Conservation (phyloP, 1,284 basidiomycete species). For the Phlebopus sp. region DNA sequence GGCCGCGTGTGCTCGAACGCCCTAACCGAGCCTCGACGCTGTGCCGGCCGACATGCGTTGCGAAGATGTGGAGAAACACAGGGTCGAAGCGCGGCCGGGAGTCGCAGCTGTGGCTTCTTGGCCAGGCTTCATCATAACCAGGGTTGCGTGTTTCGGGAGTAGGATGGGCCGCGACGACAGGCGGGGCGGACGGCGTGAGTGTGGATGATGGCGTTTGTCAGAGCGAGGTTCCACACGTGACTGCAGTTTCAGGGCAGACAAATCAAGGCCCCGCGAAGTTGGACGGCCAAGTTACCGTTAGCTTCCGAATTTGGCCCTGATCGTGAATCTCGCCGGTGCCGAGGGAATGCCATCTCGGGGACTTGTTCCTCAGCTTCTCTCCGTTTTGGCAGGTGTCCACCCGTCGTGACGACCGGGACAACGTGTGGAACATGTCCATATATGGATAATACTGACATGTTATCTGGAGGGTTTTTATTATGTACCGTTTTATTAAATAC, state of each 20-base stretch:
- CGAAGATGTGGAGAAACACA: too few relatives aligned
- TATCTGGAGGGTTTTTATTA: slow-evolving; percentile 10
- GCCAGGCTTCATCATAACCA: background rate
- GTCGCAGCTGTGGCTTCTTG: too few relatives aligned
- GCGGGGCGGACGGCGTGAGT: background rate
- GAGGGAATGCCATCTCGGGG: slow-evolving; percentile 33
- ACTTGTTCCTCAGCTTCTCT: slow-evolving; percentile 27
- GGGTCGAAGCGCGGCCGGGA: too few relatives aligned
- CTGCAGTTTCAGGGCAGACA: slow-evolving; percentile 4
- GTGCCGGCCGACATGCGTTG: too few relatives aligned
- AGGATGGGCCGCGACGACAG: background rate
- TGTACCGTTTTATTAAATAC: slow-evolving; percentile 7
- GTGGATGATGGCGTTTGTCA: too few relatives aligned
- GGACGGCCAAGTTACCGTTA: slow-evolving; percentile 3
- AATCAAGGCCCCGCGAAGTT: slow-evolving; percentile 16
- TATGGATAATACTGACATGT: slow-evolving; percentile 13
- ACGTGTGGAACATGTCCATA: slow-evolving; percentile 19
- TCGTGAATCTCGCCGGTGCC: slow-evolving; percentile 36
- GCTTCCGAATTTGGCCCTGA: slow-evolving; percentile 21
- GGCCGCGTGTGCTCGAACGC: too few relatives aligned
- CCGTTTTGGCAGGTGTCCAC: slow-evolving; percentile 33
- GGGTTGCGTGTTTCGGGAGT: background rate
- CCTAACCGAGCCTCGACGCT: too few relatives aligned
- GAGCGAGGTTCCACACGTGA: too few relatives aligned
- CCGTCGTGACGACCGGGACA: slow-evolving; percentile 14